Evolutionary conservation across 495 filamentous ascomycete genomes (phyloP).

Genomic region (Rusavskia elegans): DNA sequence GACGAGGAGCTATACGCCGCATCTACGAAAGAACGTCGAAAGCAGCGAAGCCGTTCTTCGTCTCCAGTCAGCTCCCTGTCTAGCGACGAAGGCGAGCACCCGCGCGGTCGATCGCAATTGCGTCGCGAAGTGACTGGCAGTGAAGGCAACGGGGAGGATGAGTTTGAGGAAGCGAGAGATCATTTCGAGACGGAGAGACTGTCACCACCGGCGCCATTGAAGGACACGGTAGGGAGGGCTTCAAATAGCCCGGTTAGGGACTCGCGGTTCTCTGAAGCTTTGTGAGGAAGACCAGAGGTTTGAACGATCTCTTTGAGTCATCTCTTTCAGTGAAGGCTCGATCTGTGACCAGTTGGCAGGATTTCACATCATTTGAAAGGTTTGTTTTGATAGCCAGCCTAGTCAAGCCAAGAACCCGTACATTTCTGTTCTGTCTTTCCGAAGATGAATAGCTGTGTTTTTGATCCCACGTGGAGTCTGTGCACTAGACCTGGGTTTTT

Average conservation of each 20-base stretch:
- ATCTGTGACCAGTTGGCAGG: no score
- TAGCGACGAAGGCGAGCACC: slow-evolving; percentile 12
- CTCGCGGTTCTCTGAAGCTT: slow-evolving; percentile 34
- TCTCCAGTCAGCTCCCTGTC: slow-evolving; percentile 12
- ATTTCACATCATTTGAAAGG: no score
- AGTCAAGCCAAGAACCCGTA: no score
- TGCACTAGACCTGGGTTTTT: no score
- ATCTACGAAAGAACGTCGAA: not conserved
- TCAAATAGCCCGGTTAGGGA: slow-evolving; percentile 26
- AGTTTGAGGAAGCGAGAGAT: slow-evolving; percentile 27
- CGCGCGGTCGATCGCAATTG: slow-evolving; percentile 4
- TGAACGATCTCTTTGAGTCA: not conserved
- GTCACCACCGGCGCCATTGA: slow-evolving; percentile 21
- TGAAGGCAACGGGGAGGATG: slow-evolving; percentile 4
- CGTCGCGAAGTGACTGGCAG: slow-evolving; percentile 1
- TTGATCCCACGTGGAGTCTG: no score
- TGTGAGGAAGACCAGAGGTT: slow-evolving; percentile 8
- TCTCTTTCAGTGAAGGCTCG: no score
- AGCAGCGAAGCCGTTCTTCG: not conserved
- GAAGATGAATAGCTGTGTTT: no score
- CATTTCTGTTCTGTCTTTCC: no score
- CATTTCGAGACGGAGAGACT: slow-evolving; percentile 32
- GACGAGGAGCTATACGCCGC: slow-evolving; percentile 5
- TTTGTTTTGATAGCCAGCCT: no score
- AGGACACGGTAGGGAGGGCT: slow-evolving; percentile 13